Percentiles rank a stretch among this genome's conserved stretches.
Conservation (phyloP, 2,329 filamentous ascomycete species). For the Xylariales sp. region DNA sequence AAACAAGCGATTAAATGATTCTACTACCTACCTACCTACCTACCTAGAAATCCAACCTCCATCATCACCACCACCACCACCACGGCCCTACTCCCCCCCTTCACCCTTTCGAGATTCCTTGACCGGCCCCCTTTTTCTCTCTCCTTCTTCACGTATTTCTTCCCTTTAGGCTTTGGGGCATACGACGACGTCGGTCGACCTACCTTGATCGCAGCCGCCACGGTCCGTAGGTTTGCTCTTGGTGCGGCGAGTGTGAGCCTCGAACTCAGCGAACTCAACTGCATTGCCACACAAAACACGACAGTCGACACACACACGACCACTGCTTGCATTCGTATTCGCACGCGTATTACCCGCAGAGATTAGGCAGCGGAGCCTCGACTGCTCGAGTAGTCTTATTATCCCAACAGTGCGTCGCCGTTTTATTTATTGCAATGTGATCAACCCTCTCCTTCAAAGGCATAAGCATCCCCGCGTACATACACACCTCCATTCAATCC, state of each 20-base stretch:
- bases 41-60: no score
- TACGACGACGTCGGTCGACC: neutral
- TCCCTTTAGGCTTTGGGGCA: neutral
- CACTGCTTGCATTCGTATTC: neutral
- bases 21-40: no score
- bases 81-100: neutral
- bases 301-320: neutral
- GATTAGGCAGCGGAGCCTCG: neutral
- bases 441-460: neutral
- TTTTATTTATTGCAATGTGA: neutral
- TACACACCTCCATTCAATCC: neutral
- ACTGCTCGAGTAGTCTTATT: conserved; percentile 13
- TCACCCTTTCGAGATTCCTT: neutral
- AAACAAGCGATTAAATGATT: no score
- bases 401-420: conserved; percentile 4
- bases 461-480: neutral
- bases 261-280: neutral
- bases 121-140: neutral
- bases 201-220: conserved; percentile 8
- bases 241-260: conserved; percentile 5
- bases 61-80: no score
- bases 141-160: conserved; percentile 9
- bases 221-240: conserved; percentile 8
- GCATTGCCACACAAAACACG: neutral
- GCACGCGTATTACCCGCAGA: neutral